Percentiles rank a stretch among this genome's conserved stretches.
These are phyloP conservation scores for Linnemannia exigua DNA, from an alignment of 192 early-diverging fungal genomes.

Conservation along the genomic window DNA sequence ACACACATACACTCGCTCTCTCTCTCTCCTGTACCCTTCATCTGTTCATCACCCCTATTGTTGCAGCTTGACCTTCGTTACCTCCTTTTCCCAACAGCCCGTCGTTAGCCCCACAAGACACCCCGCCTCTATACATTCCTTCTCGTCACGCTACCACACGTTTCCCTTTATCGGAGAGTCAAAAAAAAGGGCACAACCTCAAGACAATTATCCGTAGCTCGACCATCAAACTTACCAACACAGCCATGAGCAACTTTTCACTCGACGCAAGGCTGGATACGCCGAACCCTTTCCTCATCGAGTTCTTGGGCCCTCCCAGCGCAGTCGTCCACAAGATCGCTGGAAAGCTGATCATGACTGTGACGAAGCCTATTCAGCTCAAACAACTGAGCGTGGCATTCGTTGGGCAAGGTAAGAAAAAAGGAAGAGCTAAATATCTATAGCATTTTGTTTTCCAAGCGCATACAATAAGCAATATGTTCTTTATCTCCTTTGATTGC, in stretches of 20 bases:
- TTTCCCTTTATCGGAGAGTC: neutral
- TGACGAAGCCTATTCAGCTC: slow-evolving; percentile 16
- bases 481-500: too few species aligned
- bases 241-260: slow-evolving; percentile 10
- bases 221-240: neutral
- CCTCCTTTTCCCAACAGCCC: neutral
- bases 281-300: slow-evolving; percentile 10
- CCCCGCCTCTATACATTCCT: neutral
- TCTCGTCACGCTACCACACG: neutral
- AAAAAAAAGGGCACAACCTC: neutral
- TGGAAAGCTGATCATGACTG: neutral
- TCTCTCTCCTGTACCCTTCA: too few species aligned
- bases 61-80: neutral
- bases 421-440: neutral
- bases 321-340: slow-evolving; percentile 13
- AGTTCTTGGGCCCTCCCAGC: slow-evolving; percentile 24
- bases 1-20: neutral
- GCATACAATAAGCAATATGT: too few species aligned
- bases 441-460: too few species aligned
- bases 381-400: slow-evolving; percentile 19
- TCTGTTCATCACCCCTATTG: neutral
- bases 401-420: slow-evolving; percentile 17
- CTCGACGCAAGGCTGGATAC: slow-evolving; percentile 16
- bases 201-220: neutral
- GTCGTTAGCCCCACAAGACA: neutral